phyloP scores from a whole-genome alignment of 441 rosid species.

The Gossypium davidsonii region DNA sequence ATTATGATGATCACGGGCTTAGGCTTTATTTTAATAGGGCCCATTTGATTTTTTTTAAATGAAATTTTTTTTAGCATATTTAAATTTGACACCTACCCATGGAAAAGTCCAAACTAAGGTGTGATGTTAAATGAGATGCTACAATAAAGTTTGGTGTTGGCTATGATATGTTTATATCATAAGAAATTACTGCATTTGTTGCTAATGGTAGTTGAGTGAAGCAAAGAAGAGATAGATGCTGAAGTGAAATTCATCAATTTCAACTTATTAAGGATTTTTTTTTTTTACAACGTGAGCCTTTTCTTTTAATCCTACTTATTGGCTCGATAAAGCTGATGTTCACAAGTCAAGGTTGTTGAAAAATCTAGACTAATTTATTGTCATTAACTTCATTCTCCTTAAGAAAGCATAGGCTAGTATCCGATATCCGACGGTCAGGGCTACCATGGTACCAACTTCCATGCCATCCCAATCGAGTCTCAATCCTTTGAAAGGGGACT shows the following conservation, averaged over 20 bases:
- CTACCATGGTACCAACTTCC: constrained; percentile 29
- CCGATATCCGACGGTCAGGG: constrained; percentile 32
- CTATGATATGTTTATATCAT: background rate
- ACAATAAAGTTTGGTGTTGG: no score
- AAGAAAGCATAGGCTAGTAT: constrained; percentile 32
- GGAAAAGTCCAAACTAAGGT: no score
- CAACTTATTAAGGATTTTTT: background rate
- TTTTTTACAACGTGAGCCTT: background rate
- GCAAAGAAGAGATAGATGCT: background rate
- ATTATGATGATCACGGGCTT: no score
- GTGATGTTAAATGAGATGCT: no score
- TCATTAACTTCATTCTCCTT: constrained; percentile 26
- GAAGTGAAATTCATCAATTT: background rate
- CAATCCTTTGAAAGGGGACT: constrained; percentile 13
- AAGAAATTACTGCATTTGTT: background rate
- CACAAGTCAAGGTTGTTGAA: background rate
- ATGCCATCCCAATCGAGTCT: constrained; percentile 16
- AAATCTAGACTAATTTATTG: constrained; percentile 3
- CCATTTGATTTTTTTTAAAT: no score
- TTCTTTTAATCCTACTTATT: background rate
- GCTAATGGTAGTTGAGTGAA: background rate
- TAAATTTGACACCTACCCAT: no score
- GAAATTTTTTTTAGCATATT: no score
- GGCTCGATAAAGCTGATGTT: background rate
- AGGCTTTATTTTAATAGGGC: no score